Conservation (phyloP, 1,139 yeast genomes). For the Candida neerlandica region DNA sequence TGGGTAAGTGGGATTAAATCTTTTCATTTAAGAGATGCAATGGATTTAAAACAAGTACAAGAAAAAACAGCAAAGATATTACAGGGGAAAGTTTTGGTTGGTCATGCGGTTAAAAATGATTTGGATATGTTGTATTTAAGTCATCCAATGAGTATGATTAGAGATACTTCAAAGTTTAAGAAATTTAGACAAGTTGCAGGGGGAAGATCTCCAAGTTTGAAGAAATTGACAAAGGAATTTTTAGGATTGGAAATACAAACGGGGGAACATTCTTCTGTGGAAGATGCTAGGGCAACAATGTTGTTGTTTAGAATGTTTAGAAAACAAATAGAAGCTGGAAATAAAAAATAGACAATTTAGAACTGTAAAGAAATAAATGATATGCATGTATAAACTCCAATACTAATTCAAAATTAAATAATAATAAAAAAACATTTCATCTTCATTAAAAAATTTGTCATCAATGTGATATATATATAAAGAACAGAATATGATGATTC, state of each 20-base stretch:
- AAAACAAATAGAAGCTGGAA: slow-evolving; percentile 55
- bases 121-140: slow-evolving; percentile 64
- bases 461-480: too few species aligned
- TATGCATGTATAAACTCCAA: background rate
- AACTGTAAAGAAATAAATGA: background rate
- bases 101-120: slow-evolving; percentile 86
- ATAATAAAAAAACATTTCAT: too few species aligned
- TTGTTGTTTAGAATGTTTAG: slow-evolving; percentile 64
- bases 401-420: too few species aligned
- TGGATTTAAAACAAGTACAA: slow-evolving; percentile 69
- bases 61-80: slow-evolving; percentile 51
- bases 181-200: slow-evolving; percentile 60
- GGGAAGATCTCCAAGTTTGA: slow-evolving; percentile 75
- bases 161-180: slow-evolving; percentile 74
- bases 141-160: slow-evolving; percentile 62
- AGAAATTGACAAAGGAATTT: slow-evolving; percentile 60
- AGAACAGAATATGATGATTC: too few species aligned
- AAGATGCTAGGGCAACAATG: slow-evolving; percentile 91
- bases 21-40: slow-evolving; percentile 65
- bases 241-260: slow-evolving; percentile 67
- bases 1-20: slow-evolving; percentile 92
- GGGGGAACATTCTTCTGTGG: slow-evolving; percentile 83
- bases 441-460: too few species aligned
- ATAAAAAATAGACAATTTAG: background rate
- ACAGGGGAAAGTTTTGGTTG: slow-evolving; percentile 62